Evolutionary conservation across 306 rosid species (phyloP), one percentile per base, ranked within the genome.

Genomic region (Abrus precatorius): DNA sequence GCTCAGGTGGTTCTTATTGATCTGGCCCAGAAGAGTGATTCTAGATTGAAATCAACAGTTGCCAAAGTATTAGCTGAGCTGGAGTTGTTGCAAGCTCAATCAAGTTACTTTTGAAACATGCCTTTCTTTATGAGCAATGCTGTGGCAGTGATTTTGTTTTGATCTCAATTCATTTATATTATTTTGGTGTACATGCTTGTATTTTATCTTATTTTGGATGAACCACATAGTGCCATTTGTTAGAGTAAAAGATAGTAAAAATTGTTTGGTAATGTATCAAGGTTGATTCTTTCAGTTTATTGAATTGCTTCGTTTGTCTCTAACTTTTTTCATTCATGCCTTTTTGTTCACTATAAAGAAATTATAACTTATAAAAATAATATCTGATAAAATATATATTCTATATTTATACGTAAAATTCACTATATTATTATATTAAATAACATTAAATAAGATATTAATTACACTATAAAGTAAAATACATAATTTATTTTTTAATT

Each of bases 1-100:
- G 91, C 97, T 76, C 97, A 90, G 79, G 91, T 74, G 65, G 88
- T 92, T 75, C 98, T 94, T 41, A 89, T 94, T 83, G 97, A 92
- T 87, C 80, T 94, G 43, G 94, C 97, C 14, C 90, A 87, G 85
- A 84, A 85, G 36, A 89, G 91, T 32, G 95, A 91, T 85, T 85
- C 92, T 56, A 87, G 90, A 82, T 79, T 94, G 88, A 90, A 92
- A 82, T 85, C 98, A 61, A 78, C 88, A 9, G 88, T 87, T 30
- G 93, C 95, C 11, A 94, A 92, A 85, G 30, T 94, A 32, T 88
- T 92, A 65, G 93, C 93, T 5, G 91, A 89, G 59, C 81, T 94
- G 20, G 95, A 94, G 78, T 90, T 94, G 52, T 79, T 94, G 84
- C 97, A 87, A 65, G 72, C 36, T 85, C 97, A 94, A 60, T 88